Evolutionary conservation across 352 stramenopile species (phyloP).

Genomic region (Pythium diclinum): DNA sequence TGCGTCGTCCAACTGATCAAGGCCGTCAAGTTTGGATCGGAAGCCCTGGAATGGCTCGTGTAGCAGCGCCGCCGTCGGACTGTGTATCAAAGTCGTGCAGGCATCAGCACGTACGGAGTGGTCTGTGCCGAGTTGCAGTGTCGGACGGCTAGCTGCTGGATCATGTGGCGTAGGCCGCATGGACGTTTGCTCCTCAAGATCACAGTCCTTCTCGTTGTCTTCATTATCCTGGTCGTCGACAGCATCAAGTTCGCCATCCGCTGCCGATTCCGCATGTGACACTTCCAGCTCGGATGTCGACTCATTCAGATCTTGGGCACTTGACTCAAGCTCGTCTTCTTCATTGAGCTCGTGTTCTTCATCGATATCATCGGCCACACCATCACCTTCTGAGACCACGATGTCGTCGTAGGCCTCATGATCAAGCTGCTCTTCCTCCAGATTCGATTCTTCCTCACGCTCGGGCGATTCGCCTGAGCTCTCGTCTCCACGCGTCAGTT

Average conservation of each 20-base stretch:
- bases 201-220: no score
- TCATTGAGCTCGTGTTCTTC: not conserved
- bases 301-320: slow-evolving; percentile 15
- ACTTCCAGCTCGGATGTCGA: not conserved
- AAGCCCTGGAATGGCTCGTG: not conserved
- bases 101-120: not conserved
- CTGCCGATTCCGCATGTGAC: not conserved
- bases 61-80: not conserved
- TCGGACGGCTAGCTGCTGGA: not conserved
- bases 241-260: not conserved
- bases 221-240: slow-evolving; percentile 2
- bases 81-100: slow-evolving; percentile 4
- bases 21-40: not conserved
- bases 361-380: not conserved
- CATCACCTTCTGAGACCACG: not conserved
- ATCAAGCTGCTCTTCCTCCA: not conserved
- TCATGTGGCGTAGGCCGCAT: no score
- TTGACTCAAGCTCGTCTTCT: slow-evolving; percentile 10
- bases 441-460: not conserved
- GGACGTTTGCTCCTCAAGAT: no score
- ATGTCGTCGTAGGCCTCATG: not conserved
- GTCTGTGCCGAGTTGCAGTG: not conserved
- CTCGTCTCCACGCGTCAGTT: not conserved
- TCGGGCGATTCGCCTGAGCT: not conserved
- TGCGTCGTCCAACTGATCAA: not conserved